Evolutionary conservation across 495 filamentous ascomycete genomes (phyloP), one percentile per base, ranked within the genome.

Genomic region (Hypoxylon trugodes): DNA sequence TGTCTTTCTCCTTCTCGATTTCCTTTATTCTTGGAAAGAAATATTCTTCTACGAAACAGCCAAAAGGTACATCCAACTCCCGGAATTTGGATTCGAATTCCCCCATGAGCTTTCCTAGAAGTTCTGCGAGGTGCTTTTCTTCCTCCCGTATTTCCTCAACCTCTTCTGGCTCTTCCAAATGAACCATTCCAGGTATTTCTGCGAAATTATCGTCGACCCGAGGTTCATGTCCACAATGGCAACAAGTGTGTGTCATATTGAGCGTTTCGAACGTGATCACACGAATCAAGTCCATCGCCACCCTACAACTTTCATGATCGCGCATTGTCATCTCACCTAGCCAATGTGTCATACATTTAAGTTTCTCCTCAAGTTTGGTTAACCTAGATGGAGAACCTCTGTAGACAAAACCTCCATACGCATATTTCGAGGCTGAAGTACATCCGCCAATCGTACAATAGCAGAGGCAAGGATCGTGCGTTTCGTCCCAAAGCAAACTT

Each of bases 181-280:
- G 10, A 16, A 63, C 19, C 2, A 51, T 1, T 1, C 8, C 42
- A n/a, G 13, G 10, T 45, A 26, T 41, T 3, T 24, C 24, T 36
- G 4, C 7, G 1, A 38, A 26, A 9, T 2, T 25, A 0, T 26
- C 10, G 28, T 10, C 28, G 10, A n/a, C n/a, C 28, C 28, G 28
- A 5, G 4, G 5, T 10, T 10, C 25, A 22, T 43, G n/a, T 4
- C 13, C 7, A 16, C 19, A 38, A 5, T 15, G 1, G 12, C 60
- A 57, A 28, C 60, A 63, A 6, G 45, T 63, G 15, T 63, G 60
- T 24, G 13, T 50, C 60, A 63, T 63, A 2, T 38, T 38, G 22
- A 63, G 60, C 0, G 10, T 1, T 4, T 36, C 12, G 16, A 63
- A 63, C 2, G 45, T 33, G 0, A 51, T 18, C 8, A 51, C 45